phyloP scores from a whole-genome alignment of 179 eudicot species.

The Spinacia oleracea region DNA sequence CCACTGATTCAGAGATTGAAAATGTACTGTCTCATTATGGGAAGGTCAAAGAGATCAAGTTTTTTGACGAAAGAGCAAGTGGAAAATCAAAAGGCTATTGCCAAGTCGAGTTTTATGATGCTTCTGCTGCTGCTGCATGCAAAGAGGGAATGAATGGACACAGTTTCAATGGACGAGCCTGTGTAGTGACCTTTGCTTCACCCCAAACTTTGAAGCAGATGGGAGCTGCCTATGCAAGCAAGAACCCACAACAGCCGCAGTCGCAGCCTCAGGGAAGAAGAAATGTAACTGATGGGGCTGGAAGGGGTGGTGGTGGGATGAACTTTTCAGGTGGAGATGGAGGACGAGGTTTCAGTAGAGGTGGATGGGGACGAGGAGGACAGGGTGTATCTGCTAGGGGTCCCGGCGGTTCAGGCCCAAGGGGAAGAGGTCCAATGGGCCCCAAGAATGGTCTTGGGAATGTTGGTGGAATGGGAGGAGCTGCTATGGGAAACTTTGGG shows the following conservation, averaged over 20 bases:
- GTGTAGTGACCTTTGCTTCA: constrained; percentile 88
- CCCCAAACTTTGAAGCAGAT: constrained; percentile 81
- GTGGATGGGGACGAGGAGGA: constrained; percentile 47
- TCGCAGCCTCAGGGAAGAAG: constrained; percentile 43
- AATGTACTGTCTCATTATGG: constrained; percentile 73
- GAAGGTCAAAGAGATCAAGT: constrained; percentile 80
- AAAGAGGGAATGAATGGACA: constrained; percentile 90
- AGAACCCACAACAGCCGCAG: constrained; percentile 62
- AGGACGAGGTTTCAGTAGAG: constrained; percentile 42
- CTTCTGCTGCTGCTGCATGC: constrained; percentile 69
- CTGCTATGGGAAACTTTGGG: constrained; percentile 50
- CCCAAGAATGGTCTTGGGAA: constrained; percentile 37
- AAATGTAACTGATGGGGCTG: constrained; percentile 47
- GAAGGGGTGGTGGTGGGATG: constrained; percentile 50
- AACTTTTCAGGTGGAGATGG: constrained; percentile 39
- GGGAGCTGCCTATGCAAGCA: constrained; percentile 67
- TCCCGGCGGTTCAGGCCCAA: constrained; percentile 39
- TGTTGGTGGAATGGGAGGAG: constrained; percentile 33
- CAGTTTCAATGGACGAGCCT: constrained; percentile 80
- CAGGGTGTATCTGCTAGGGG: constrained; percentile 38
- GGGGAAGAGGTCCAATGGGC: constrained; percentile 48
- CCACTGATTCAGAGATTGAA: constrained; percentile 91
- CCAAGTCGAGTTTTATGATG: constrained; percentile 85
- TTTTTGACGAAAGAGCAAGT: constrained; percentile 95
- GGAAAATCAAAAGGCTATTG: constrained; percentile 98